Conservation (phyloP, 805 yeast species). For the Yarrowia porcina region DNA sequence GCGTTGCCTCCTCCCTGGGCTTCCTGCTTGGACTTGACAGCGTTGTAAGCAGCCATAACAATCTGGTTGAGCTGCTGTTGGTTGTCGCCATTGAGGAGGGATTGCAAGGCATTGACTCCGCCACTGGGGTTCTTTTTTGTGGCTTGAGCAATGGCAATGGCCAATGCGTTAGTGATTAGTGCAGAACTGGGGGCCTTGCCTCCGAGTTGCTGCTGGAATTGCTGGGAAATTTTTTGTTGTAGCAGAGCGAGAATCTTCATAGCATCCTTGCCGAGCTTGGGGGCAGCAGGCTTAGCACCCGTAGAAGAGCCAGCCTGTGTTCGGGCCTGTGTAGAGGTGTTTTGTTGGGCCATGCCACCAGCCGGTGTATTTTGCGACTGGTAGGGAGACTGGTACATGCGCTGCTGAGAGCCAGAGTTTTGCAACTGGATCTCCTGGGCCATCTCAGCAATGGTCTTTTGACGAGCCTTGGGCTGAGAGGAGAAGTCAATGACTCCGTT, state of each 20-base stretch:
- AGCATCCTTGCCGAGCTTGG: slow-evolving; percentile 46
- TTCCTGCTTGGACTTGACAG: slow-evolving; percentile 25
- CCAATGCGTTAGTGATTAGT: slow-evolving; percentile 83
- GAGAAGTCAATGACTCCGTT: slow-evolving; percentile 18
- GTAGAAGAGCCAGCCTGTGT: background rate
- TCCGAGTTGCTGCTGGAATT: slow-evolving; percentile 73
- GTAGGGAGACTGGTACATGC: slow-evolving; percentile 22
- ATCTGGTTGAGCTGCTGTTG: slow-evolving; percentile 32
- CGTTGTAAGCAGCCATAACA: slow-evolving; percentile 30
- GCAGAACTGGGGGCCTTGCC: slow-evolving; percentile 81
- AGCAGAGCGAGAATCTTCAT: slow-evolving; percentile 74
- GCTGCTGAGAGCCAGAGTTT: slow-evolving; percentile 27
- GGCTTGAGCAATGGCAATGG: slow-evolving; percentile 87
- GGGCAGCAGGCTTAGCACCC: slow-evolving; percentile 10
- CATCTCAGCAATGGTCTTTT: slow-evolving; percentile 38
- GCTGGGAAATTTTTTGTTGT: slow-evolving; percentile 78
- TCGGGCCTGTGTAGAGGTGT: slow-evolving; percentile 12
- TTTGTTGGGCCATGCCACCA: background rate
- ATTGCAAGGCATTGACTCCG: slow-evolving; percentile 32
- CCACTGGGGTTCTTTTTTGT: slow-evolving; percentile 58
- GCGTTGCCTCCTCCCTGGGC: background rate
- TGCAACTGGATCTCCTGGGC: slow-evolving; percentile 37
- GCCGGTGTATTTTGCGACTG: slow-evolving; percentile 19
- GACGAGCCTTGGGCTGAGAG: slow-evolving; percentile 30
- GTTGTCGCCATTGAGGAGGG: slow-evolving; percentile 31